A percentile compares a stretch with the other conserved stretches of the same genome.
Conservation (phyloP, 1,284 basidiomycete genomes). For the Lentinus polychrous region DNA sequence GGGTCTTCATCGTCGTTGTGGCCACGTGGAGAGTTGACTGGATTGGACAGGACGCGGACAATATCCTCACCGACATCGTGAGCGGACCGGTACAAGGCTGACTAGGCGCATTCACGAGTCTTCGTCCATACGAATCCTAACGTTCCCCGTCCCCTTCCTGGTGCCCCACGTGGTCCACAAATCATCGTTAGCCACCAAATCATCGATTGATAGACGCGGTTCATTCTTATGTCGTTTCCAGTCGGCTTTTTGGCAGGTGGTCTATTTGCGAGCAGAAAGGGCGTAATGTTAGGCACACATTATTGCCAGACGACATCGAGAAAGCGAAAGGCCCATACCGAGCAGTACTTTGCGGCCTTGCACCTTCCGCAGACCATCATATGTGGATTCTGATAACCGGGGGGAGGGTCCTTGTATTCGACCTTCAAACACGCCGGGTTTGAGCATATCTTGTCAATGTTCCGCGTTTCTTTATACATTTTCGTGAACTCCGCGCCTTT, state of each 20-base stretch:
- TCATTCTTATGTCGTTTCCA: conserved; percentile 20
- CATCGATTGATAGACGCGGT: conserved; percentile 16
- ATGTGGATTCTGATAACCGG: not conserved
- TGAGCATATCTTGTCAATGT: conserved; percentile 12
- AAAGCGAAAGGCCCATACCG: conserved; percentile 10
- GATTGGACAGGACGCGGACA: no score
- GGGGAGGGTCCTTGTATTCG: not conserved
- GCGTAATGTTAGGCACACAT: not conserved
- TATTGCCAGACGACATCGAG: not conserved
- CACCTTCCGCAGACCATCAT: conserved; percentile 15
- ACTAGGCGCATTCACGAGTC: no score
- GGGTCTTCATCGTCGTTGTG: no score
- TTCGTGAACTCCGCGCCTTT: conserved; percentile 6
- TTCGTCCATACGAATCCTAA: not conserved
- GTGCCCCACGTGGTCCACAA: conserved; percentile 13
- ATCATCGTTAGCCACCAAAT: conserved; percentile 16
- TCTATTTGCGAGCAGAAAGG: conserved; percentile 2
- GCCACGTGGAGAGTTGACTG: no score
- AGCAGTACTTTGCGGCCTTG: conserved; percentile 18
- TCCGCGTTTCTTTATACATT: conserved; percentile 5
- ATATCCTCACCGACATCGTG: no score
- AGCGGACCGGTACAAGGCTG: no score
- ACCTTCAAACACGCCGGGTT: conserved; percentile 15
- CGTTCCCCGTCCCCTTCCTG: conserved; percentile 9
- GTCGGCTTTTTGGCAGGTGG: conserved; percentile 15